A percentile compares a stretch with the other conserved stretches of the same genome.
phyloP scores from a whole-genome alignment of 768 basidiomycete species.

The Lentinula boryana region DNA sequence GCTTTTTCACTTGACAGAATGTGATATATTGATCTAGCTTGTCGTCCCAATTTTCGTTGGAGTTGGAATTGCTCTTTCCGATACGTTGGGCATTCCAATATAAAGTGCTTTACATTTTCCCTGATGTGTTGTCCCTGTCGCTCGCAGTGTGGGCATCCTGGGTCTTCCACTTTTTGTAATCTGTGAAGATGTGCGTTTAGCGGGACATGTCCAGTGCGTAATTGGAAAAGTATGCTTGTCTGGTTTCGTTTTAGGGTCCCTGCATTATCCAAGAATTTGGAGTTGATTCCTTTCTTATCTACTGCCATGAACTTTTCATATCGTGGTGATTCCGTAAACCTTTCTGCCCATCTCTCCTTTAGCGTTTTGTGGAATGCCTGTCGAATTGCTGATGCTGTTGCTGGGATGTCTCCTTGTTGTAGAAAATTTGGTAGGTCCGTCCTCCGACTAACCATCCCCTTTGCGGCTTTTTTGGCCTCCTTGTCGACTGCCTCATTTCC shows the following conservation, averaged over 20 bases:
- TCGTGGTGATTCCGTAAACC: background rate
- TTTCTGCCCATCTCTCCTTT: background rate
- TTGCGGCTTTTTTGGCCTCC: background rate
- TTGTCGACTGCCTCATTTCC: background rate
- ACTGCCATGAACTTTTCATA: background rate
- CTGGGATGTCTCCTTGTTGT: background rate
- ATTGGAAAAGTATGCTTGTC: conserved; percentile 19
- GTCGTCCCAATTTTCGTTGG: background rate
- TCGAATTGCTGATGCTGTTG: background rate
- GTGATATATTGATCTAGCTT: background rate
- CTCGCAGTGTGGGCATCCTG: conserved; percentile 10
- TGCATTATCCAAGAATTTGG: background rate
- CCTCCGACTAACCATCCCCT: background rate
- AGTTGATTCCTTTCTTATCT: background rate
- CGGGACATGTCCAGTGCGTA: conserved; percentile 21
- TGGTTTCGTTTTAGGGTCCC: conserved; percentile 6
- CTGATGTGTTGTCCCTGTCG: too few relatives aligned
- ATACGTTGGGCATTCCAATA: background rate
- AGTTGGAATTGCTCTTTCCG: background rate
- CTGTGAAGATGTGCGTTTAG: conserved; percentile 21
- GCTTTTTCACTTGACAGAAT: background rate
- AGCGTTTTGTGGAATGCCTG: background rate
- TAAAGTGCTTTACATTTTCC: background rate
- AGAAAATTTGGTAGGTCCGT: background rate
- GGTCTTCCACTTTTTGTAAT: too few relatives aligned